These are phyloP conservation scores for Usnea hakonensis DNA, from an alignment of 495 filamentous ascomycete species.

Conservation along the genomic window DNA sequence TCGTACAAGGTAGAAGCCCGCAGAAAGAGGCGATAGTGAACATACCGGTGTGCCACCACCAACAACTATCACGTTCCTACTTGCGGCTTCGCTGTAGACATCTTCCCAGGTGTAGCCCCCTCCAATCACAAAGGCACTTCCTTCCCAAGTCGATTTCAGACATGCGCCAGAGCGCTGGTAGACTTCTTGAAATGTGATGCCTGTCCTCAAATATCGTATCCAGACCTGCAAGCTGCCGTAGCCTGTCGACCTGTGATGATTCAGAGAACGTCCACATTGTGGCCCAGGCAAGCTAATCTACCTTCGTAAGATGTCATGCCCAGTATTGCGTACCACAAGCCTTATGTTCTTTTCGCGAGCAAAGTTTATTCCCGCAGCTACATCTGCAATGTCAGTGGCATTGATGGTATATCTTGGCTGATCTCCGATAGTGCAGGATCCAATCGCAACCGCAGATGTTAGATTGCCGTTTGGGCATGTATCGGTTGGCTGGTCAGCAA, in stretches of 20 bases:
- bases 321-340: conserved; percentile 59
- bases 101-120: conserved; percentile 36
- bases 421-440: conserved; percentile 19
- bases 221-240: conserved; percentile 35
- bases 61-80: conserved; percentile 29
- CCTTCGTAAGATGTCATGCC: conserved; percentile 40
- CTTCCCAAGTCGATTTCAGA: conserved; percentile 24
- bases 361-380: conserved; percentile 37
- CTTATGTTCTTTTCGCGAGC: conserved; percentile 49
- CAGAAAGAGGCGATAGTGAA: background rate
- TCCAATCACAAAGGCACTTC: conserved; percentile 31
- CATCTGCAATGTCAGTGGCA: conserved; percentile 26
- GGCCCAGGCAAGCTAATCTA: background rate
- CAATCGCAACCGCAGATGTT: background rate
- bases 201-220: conserved; percentile 31
- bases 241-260: conserved; percentile 25
- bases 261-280: background rate
- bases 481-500: background rate
- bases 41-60: conserved; percentile 33
- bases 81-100: conserved; percentile 27
- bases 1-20: background rate
- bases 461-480: background rate
- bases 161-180: conserved; percentile 23
- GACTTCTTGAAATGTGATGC: conserved; percentile 26
- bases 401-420: conserved; percentile 26